Conservation (phyloP, 805 yeast genomes). For the Candida hispaniensis region DNA sequence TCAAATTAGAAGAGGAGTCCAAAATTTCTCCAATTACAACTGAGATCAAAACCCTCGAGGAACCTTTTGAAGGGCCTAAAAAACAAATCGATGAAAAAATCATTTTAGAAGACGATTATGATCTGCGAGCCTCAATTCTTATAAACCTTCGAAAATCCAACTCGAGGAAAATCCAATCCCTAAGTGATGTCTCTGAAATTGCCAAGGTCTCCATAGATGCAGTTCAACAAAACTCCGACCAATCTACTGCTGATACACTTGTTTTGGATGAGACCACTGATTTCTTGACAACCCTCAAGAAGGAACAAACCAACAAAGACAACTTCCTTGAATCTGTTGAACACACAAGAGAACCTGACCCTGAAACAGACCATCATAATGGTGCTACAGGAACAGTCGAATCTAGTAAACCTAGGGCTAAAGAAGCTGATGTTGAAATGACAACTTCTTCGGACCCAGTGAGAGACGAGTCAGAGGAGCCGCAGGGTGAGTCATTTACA, state of each 20-base stretch:
- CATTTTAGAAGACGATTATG: conserved; percentile 32
- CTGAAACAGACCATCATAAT: not conserved
- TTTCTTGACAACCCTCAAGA: conserved; percentile 27
- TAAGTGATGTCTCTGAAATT: conserved; percentile 21
- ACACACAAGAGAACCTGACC: not conserved
- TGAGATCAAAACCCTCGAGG: conserved; percentile 8
- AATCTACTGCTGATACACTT: conserved; percentile 24
- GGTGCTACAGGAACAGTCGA: not conserved
- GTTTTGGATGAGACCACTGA: conserved; percentile 38
- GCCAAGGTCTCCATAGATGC: conserved; percentile 16
- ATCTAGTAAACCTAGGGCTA: not conserved
- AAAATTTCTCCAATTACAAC: conserved; percentile 19
- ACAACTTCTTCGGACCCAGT: not conserved
- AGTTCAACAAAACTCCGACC: no score
- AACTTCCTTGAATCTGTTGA: conserved; percentile 17
- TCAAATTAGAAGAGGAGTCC: conserved; percentile 30
- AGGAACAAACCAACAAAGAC: conserved; percentile 10
- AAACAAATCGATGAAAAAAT: conserved; percentile 28
- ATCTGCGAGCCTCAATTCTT: conserved; percentile 29
- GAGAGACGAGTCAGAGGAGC: not conserved
- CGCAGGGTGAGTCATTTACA: not conserved
- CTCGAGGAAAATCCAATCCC: conserved; percentile 18
- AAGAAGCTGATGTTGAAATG: not conserved
- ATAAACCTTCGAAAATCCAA: conserved; percentile 25
- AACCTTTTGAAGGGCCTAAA: conserved; percentile 28